Conservation (phyloP, 2,329 filamentous ascomycete species). For the Ceratocystis eucalypticola region DNA sequence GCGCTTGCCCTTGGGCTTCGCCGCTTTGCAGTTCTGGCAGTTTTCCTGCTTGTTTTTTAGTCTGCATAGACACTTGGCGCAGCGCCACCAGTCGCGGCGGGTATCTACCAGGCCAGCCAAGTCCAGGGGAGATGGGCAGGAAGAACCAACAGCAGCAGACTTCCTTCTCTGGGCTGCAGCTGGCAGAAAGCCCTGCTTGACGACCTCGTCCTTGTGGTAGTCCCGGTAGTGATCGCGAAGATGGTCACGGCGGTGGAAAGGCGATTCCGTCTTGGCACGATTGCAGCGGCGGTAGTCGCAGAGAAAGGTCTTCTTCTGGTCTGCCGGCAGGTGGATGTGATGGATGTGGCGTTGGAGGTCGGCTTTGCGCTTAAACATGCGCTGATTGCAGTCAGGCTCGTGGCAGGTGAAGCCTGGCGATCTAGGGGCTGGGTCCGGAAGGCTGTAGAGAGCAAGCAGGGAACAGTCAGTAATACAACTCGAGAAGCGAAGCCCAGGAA, state of each 20-base stretch:
- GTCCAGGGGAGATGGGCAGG: constrained; percentile 16
- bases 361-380: constrained; percentile 38
- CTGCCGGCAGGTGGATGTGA: constrained; percentile 34
- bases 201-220: constrained; percentile 42
- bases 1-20: constrained; percentile 38
- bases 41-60: constrained; percentile 32
- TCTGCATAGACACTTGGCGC: constrained; percentile 37
- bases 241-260: constrained; percentile 43
- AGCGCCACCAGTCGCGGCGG: constrained; percentile 40
- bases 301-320: constrained; percentile 31
- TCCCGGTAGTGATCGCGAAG: constrained; percentile 44
- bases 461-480: neutral
- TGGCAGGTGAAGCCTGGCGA: constrained; percentile 26
- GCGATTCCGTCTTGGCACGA: constrained; percentile 28
- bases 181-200: constrained; percentile 30
- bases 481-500: neutral
- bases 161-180: neutral
- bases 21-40: constrained; percentile 35
- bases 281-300: constrained; percentile 41
- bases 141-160: neutral
- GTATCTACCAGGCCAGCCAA: constrained; percentile 30
- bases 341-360: constrained; percentile 42
- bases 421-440: neutral
- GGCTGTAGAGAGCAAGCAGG: neutral
- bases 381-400: constrained; percentile 30